Evolutionary conservation across 352 stramenopile genomes (phyloP).

Genomic region (Achlya hypogyna): DNA sequence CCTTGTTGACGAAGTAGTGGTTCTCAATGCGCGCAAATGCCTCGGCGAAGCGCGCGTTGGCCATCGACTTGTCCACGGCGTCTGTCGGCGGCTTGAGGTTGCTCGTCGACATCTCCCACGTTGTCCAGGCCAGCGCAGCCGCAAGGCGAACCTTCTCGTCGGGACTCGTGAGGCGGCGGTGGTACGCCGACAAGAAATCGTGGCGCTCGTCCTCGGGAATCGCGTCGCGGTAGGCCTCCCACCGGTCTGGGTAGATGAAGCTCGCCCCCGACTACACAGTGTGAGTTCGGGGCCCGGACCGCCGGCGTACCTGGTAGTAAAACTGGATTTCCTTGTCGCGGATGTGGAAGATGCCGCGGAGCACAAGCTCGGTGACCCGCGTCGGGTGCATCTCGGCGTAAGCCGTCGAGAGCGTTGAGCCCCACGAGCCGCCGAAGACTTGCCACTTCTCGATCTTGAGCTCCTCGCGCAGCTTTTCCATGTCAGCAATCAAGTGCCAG

Average conservation of each 20-base stretch:
- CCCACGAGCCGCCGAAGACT: conserved; percentile 93
- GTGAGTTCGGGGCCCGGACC: background rate
- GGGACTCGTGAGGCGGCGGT: conserved; percentile 79
- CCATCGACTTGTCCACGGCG: conserved; percentile 67
- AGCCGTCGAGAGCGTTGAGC: conserved; percentile 86
- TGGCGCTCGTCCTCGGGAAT: conserved; percentile 81
- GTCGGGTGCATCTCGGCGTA: conserved; percentile 87
- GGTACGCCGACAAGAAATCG: conserved; percentile 80
- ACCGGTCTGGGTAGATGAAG: conserved; percentile 87
- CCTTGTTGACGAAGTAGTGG: conserved; percentile 88
- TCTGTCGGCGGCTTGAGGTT: conserved; percentile 65
- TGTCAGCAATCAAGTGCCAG: conserved; percentile 88
- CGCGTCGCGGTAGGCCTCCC: conserved; percentile 80
- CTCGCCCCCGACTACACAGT: conserved; percentile 48
- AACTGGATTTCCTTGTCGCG: conserved; percentile 88
- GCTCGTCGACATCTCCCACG: conserved; percentile 85
- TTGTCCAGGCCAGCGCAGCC: conserved; percentile 84
- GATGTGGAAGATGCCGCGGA: conserved; percentile 90
- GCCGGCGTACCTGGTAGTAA: conserved; percentile 81
- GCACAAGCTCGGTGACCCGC: conserved; percentile 77
- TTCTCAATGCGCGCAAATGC: conserved; percentile 91
- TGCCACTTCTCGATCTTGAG: conserved; percentile 87
- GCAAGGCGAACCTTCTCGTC: conserved; percentile 72
- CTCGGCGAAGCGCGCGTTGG: conserved; percentile 72
- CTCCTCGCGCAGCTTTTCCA: conserved; percentile 83